Base-by-base conservation (phyloP, 2,329 filamentous ascomycete genomes). In the Monosporascus ibericus region DNA sequence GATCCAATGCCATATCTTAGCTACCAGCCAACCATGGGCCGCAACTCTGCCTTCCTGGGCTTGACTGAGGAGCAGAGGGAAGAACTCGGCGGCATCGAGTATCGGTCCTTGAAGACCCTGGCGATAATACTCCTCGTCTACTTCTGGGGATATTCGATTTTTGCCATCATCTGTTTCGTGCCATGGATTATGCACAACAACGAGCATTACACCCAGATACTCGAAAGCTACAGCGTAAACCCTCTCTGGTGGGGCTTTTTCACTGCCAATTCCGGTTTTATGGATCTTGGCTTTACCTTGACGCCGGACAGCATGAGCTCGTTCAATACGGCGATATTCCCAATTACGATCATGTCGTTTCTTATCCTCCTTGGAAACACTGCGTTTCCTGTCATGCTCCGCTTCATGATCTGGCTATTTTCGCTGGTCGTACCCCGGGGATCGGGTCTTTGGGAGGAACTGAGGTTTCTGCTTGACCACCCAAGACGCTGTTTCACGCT, bases 341-440 rank as follows among this genome's bases (percentile, higher is more conserved):
- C 87, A 1, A 75, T 97, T 46, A 75, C 96, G 22, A 66, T 94
- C 44, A 83, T 91, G 71, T 84, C 84, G 6, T 95, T 95, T 61
- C 79, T 97, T 42, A 94, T 97, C 65, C 84, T 97, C 55, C 90
- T 96, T 55, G 92, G 92, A 52, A 97, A 97, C 64, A 97, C 92
- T 0, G 94, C 88, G 0, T 97, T 97, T 61, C 94, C 92, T 0
- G 89, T 94, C 64, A 92, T 96, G 87, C 80, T 97, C 24, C 87
- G 94, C 7, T 88, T 96, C 63, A 82, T 94, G 56, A 97, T 99
- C 55, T 99, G 94, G 92, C 62, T 86, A 1, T 65, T 81, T 36
- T 90, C 89, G 14, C 82, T 86, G 51, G 58, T 88, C 47, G 80
- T 85, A 1, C 85, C 88, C 3, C 72, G 71, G 25, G 79, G 70